Percentiles rank a stretch among this genome's conserved stretches.
Evolutionary conservation across 2,329 filamentous ascomycete species (phyloP).

Genomic region (Phialophora tarda): DNA sequence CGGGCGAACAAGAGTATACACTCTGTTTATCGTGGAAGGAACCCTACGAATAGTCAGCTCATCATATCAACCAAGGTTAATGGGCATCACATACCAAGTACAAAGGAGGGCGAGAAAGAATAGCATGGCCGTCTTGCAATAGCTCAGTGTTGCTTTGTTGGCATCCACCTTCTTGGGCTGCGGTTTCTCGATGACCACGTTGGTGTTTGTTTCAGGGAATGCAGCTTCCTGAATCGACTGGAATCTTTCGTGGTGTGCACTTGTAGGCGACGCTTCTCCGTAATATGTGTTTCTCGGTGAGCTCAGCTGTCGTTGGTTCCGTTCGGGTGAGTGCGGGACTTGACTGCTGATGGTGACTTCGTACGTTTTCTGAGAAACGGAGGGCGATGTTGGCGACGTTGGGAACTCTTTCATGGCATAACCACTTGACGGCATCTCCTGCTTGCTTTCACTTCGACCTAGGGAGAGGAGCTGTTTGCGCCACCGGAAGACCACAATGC

Average conservation of each 20-base stretch:
- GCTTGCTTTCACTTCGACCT: constrained; percentile 14
- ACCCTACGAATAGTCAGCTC: constrained; percentile 46
- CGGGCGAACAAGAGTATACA: constrained; percentile 70
- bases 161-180: constrained; percentile 39
- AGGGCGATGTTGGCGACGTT: constrained; percentile 1
- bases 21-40: constrained; percentile 76
- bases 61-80: neutral
- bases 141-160: constrained; percentile 48
- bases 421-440: neutral
- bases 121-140: constrained; percentile 49
- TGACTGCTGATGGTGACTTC: constrained; percentile 34
- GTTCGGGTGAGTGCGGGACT: constrained; percentile 19
- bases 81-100: constrained; percentile 45
- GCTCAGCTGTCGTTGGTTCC: neutral
- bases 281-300: constrained; percentile 19
- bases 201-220: constrained; percentile 11
- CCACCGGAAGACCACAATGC: constrained; percentile 56
- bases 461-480: constrained; percentile 61
- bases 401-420: constrained; percentile 25
- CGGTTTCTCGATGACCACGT: constrained; percentile 16
- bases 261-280: constrained; percentile 7
- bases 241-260: constrained; percentile 10
- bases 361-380: constrained; percentile 15
- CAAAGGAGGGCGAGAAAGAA: constrained; percentile 51
- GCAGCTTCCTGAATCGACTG: constrained; percentile 15